Base-by-base conservation (phyloP, 73 alveolate genomes). In the Paramecium caudatum region DNA sequence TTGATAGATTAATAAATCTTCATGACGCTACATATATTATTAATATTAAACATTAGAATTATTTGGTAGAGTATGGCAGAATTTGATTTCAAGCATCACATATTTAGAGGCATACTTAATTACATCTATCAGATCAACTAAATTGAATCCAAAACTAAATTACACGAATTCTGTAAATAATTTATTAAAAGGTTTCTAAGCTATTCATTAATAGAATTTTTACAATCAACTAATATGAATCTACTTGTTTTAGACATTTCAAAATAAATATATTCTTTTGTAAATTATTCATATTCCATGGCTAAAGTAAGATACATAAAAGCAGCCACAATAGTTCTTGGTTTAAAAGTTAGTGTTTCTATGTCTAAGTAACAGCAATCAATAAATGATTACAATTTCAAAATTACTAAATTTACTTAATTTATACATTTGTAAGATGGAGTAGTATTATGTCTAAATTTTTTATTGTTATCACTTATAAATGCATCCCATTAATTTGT, bases 401-500 rank as follows among this genome's bases (percentile, higher is more conserved):
- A 45, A 0, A 62, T 78, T 19, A 34, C 63, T 30, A 46, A 33
- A 1, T 17, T 33, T 1, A 13, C 61, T 4, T 3, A 23, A 23
- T 7, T 34, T 5, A 15, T 55, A 55, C 85, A 55, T 55, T 34
- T 61, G 43, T 8, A 86, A 17, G 84, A 86, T 15, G 13, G 7
- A 23, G 13, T 81, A 17, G 27, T 63, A 34, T 32, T 21, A 2
- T n/a, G 9, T 63, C 50, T 61, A 86, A 19, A 61, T 8, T 61
- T 41, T 13, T 62, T 41, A 32, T 36, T 30, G 13, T 10, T 32
- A 63, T 62, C 84, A 13, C 46, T 27, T 33, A 86, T 63, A 46
- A 37, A 86, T 21, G 33, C 34, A 63, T 86, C 93, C 93, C 93
- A 86, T 86, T 86, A 21, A 61, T 55, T 46, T 45, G 84, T 63